Evolutionary conservation across 495 filamentous ascomycete genomes (phyloP), one percentile per base, ranked within the genome.

Genomic region (Neohortaea acidophila): DNA sequence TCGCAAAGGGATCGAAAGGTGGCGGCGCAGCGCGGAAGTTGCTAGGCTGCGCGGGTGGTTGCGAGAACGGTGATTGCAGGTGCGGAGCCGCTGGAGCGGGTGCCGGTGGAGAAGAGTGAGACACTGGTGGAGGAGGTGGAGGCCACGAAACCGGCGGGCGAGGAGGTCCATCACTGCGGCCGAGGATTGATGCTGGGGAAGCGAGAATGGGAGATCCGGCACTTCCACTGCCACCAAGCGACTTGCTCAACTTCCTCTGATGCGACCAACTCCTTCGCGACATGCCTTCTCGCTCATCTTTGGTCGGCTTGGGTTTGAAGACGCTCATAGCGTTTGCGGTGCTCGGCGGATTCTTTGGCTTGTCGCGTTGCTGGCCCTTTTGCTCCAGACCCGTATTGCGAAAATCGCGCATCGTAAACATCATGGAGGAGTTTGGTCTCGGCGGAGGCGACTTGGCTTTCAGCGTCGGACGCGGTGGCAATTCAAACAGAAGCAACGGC

Each of bases 271-370:
- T 11, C 3, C 43, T 22, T 10, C 47, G 36, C 7, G 47, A 33
- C 21, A 41, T 10, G 12, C 47, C 47, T 1, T 19, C 33, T 15
- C 47, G 32, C 17, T 45, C 36, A 12, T 24, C 42, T 23, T 45
- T 45, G 26, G 28, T 45, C 19, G 37, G 28, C 21, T 47, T 48
- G 33, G 21, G 32, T n/a, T 42, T 14, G 7, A 9, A 31, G 7
- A 12, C 2, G 13, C 13, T 42, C 18, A 19, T 42, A 21, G n/a
- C n/a, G n/a, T n/a, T n/a, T n/a, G n/a, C n/a, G n/a, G n/a, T n/a
- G n/a, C 4, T 23, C 13, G 27, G 3, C 9, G 12, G 27, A 8
- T 36, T 4, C 38, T 23, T 21, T n/a, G 20, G 33, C 20, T 27
- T 33, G 1, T 43, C n/a, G n/a, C n/a, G n/a, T n/a, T n/a, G n/a